Percentiles rank a stretch among this genome's conserved stretches.
Evolutionary conservation across 106 monocot genomes (phyloP).

Genomic region (Alisma plantagoaquatica): DNA sequence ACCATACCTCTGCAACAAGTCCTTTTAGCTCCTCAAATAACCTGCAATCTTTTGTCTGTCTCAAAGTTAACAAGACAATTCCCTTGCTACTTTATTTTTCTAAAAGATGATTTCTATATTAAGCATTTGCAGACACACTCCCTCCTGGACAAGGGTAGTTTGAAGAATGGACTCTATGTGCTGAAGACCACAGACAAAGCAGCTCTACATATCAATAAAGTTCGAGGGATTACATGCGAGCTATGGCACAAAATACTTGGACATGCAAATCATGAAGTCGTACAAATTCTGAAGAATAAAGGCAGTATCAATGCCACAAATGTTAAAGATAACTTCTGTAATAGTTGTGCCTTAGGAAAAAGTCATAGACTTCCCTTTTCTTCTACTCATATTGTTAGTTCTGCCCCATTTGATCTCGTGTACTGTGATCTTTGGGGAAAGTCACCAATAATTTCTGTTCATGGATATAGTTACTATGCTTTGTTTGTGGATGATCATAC

Average conservation of each 20-base stretch:
- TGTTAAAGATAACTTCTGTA: no score
- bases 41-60: conserved; percentile 10
- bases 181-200: neutral
- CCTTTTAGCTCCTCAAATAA: conserved; percentile 7
- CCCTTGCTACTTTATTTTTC: neutral
- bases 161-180: neutral
- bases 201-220: neutral
- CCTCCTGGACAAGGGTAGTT: neutral
- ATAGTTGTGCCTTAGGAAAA: neutral
- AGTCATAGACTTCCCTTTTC: neutral
- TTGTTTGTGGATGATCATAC: conserved; percentile 1
- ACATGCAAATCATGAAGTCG: neutral
- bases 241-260: neutral
- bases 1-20: neutral
- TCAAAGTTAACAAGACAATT: conserved; percentile 6
- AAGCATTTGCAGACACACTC: neutral
- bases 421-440: conserved; percentile 5
- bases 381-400: no score
- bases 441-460: neutral
- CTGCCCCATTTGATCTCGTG: neutral
- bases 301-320: neutral
- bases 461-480: neutral
- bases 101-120: conserved; percentile 1
- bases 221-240: neutral
- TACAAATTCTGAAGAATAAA: neutral